Conservation (phyloP, 2,329 filamentous ascomycete species). For the Apiospora phragmitis region DNA sequence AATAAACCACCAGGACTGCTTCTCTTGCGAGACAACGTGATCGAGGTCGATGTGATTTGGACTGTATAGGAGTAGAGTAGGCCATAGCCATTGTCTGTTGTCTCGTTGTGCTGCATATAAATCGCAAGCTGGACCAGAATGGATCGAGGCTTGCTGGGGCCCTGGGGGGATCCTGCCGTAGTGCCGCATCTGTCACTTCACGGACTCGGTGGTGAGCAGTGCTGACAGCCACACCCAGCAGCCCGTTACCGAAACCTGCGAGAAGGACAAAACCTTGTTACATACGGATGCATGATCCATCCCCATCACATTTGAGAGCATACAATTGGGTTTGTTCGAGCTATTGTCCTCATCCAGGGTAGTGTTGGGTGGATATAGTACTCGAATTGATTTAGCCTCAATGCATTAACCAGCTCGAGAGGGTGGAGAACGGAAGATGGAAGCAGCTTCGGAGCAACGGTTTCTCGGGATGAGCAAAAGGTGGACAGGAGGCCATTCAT, state of each 20-base stretch:
- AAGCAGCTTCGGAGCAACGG: neutral
- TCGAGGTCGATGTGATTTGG: neutral
- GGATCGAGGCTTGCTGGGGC: neutral
- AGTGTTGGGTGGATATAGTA: neutral
- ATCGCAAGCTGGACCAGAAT: neutral
- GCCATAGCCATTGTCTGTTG: neutral
- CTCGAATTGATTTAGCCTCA: neutral
- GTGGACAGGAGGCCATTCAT: neutral
- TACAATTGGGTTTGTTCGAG: neutral
- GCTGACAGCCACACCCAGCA: neutral
- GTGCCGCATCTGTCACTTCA: neutral
- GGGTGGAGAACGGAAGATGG: neutral
- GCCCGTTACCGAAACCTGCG: neutral
- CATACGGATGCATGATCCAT: neutral
- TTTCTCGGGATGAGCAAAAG: neutral
- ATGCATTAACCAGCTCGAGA: neutral
- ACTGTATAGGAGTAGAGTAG: neutral
- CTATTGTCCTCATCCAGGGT: neutral
- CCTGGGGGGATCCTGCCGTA: neutral
- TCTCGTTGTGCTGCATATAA: neutral
- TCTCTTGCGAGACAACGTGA: neutral
- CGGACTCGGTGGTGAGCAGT: neutral
- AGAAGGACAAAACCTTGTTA: neutral
- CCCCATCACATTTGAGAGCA: neutral
- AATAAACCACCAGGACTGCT: neutral